Base-by-base conservation (phyloP, 2,329 filamentous ascomycete genomes). In the Aspergillus hortae region DNA sequence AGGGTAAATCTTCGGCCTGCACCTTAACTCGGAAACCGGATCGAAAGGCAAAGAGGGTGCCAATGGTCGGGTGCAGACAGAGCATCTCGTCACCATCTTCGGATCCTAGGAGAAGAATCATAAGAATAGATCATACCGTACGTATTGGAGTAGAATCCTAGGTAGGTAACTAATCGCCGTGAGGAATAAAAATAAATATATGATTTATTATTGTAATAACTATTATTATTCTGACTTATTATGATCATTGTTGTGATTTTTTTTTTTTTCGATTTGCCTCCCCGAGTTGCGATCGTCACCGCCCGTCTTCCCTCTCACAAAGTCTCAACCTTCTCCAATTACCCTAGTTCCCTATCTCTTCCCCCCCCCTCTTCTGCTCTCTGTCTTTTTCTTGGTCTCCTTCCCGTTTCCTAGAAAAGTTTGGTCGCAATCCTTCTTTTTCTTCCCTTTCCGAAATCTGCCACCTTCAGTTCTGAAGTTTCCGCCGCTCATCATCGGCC, bases 251-350 rank as follows among this genome's bases (percentile, higher is more conserved):
- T 19, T 3, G 19, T 19, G 19, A 19, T 19, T 32, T 41, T 21
- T 46, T 25, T 36, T n/a, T 49, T 43, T 44, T 42, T 32, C 19
- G 33, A 52, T 53, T 59, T 54, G 51, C 60, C 60, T 59, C 57
- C 55, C 53, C 49, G 58, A 61, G 61, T 57, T 53, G 52, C 30
- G 60, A 62, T 62, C 58, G 58, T 58, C 60, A 59, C 57, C 55
- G 56, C 55, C 56, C 42, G 49, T 47, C 49, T 38, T 30, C 35
- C 30, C 40, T 44, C 44, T 48, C 30, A 54, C 53, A 54, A 52
- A n/a, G 49, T 51, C 48, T 49, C 49, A 58, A 59, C 47, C 48
- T 56, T 48, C 46, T 56, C 46, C 44, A 50, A 57, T 55, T 48
- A 19, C 19, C 19, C 19, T 19, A 53, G 48, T 54, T 45, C 48